Evolutionary conservation across 2,329 filamentous ascomycete species (phyloP), one percentile per base, ranked within the genome.

Genomic region (Aspergillus quadrilineatus): DNA sequence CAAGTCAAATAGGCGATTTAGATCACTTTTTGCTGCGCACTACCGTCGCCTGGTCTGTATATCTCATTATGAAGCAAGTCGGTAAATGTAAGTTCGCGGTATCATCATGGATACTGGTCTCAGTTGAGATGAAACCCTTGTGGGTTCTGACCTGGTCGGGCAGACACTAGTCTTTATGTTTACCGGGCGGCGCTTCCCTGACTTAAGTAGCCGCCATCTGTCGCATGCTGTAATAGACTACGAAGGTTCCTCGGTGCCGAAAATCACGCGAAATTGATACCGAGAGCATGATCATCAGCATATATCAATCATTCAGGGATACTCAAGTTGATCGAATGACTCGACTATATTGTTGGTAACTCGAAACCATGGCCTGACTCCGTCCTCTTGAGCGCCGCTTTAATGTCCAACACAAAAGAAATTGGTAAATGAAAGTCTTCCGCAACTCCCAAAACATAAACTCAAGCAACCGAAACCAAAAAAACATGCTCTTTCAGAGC

Each of bases 381-480:
- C 47, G 8, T 39, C 22, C 47, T 22, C 9, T 39, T 28, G 12
- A 50, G 14, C 37, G 30, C 50, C 41, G 17, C 12, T 45, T 29
- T 37, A 45, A 42, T 32, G 22, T 50, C 37, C 22, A 26, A 26
- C 30, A n/a, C 14, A 45, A 55, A 55, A 15, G 37, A 55, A 53
- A 53, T 30, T 14, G 34, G 34, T 37, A 14, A 37, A 37, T 14
- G 34, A 37, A 37, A 14, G 34, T 12, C 34, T 12, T 37, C 14
- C 9, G 10, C 28, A 45, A 30, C n/a, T 5, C 14, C 6, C n/a
- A 10, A 22, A 47, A 22, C 14, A 7, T 12, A 6, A 50, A 37
- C 26, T 32, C 26, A 56, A 46, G 26, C 30, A 14, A n/a, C 28
- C 4, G 36, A 14, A 34, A 44, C 1, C 6, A 28, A 45, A 12